Evolutionary conservation across 108 stramenopile species (phyloP).

Genomic region (Conticribra guillardii): DNA sequence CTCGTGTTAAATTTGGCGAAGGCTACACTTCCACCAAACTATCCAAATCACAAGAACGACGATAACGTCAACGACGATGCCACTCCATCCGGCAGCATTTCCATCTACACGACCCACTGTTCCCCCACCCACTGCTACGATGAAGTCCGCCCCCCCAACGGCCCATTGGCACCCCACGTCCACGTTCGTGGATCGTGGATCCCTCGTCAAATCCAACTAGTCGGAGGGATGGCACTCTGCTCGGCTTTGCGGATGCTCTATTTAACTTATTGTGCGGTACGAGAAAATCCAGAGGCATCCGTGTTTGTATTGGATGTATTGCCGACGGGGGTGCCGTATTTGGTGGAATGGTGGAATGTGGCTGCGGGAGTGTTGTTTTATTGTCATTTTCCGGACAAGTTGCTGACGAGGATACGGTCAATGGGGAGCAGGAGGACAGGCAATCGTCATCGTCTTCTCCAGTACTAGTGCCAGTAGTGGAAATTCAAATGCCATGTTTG

Average conservation of each 20-base stretch:
- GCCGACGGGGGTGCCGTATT: slow-evolving; percentile 85
- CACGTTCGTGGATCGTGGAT: slow-evolving; percentile 77
- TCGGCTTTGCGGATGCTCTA: slow-evolving; percentile 75
- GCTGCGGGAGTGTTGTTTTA: slow-evolving; percentile 88
- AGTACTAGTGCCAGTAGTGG: slow-evolving; percentile 26
- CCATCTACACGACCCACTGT: slow-evolving; percentile 95
- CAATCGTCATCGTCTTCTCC: neutral
- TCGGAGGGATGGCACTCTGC: slow-evolving; percentile 67
- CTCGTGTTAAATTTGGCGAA: slow-evolving; percentile 79
- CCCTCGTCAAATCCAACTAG: slow-evolving; percentile 56
- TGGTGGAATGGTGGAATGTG: slow-evolving; percentile 60
- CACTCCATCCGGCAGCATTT: slow-evolving; percentile 49
- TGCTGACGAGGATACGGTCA: slow-evolving; percentile 78
- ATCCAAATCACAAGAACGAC: slow-evolving; percentile 5
- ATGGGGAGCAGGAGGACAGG: slow-evolving; percentile 42
- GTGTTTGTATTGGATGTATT: slow-evolving; percentile 90
- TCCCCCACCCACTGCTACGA: slow-evolving; percentile 91
- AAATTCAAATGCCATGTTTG: neutral
- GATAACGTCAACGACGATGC: neutral
- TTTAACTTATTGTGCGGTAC: slow-evolving; percentile 49
- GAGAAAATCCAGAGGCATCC: slow-evolving; percentile 58
- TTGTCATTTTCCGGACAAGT: slow-evolving; percentile 99
- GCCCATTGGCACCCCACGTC: slow-evolving; percentile 55
- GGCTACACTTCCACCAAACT: slow-evolving; percentile 40
- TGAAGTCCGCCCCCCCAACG: slow-evolving; percentile 74